Conservation (phyloP, 352 stramenopile species). For the Phytophthora sojae region DNA sequence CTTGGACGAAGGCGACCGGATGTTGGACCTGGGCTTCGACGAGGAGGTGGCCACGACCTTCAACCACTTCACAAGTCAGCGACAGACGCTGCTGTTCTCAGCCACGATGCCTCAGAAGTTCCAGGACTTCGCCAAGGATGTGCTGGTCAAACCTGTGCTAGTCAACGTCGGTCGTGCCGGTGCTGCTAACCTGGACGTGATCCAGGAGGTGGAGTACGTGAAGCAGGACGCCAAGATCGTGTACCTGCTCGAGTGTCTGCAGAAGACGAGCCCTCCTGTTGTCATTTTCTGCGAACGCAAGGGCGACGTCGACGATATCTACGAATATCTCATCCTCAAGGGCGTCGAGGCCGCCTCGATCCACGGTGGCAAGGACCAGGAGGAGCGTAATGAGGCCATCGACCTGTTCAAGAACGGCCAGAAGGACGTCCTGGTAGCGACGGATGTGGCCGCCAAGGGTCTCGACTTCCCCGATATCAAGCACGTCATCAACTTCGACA, state of each 20-base stretch:
- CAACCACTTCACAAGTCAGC: slow-evolving; percentile 97
- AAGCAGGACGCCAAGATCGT: slow-evolving; percentile 99
- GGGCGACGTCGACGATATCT: slow-evolving; percentile 98
- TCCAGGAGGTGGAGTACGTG: slow-evolving; percentile 99
- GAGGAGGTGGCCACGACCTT: slow-evolving; percentile 97
- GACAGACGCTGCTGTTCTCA: slow-evolving; percentile 98
- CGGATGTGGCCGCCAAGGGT: slow-evolving; percentile 98
- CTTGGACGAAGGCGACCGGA: slow-evolving; percentile 98
- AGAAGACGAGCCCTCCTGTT: slow-evolving; percentile 98
- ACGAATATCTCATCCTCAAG: slow-evolving; percentile 99
- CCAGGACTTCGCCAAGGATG: slow-evolving; percentile 98
- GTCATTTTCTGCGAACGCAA: slow-evolving; percentile 99
- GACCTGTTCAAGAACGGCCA: slow-evolving; percentile 92
- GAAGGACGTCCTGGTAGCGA: slow-evolving; percentile 99
- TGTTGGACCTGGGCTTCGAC: slow-evolving; percentile 97
- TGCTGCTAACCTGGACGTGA: slow-evolving; percentile 98
- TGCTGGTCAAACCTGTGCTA: slow-evolving; percentile 96
- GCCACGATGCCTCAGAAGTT: slow-evolving; percentile 99
- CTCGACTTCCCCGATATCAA: slow-evolving; percentile 99
- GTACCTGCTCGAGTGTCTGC: slow-evolving; percentile 98
- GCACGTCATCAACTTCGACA: slow-evolving; percentile 99
- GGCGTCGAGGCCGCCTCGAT: slow-evolving; percentile 96
- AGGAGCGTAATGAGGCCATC: slow-evolving; percentile 98
- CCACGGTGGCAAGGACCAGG: slow-evolving; percentile 98
- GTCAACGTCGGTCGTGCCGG: slow-evolving; percentile 99